phyloP scores from a whole-genome alignment of 257 asterid species.

The Primulina tabacum region DNA sequence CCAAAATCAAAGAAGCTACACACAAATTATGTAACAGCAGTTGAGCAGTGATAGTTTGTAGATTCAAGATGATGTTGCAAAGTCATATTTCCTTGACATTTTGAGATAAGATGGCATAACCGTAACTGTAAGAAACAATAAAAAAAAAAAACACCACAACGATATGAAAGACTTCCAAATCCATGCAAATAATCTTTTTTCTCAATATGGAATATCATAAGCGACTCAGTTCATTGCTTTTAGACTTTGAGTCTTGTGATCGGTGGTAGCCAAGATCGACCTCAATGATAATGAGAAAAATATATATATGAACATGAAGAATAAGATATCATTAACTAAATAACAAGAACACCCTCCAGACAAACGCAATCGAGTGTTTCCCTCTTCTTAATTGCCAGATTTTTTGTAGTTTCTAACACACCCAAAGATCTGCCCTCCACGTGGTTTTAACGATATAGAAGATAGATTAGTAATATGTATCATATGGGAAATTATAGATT shows the following conservation, averaged over 20 bases:
- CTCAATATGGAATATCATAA: neutral
- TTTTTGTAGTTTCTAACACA: neutral
- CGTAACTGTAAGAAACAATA: neutral
- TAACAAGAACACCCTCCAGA: neutral
- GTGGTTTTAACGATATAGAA: neutral
- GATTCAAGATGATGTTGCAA: neutral
- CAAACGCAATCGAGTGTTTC: neutral
- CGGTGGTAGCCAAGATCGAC: neutral
- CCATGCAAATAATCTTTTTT: neutral
- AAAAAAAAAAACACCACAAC: neutral
- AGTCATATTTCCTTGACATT: neutral
- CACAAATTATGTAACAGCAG: neutral
- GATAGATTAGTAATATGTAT: neutral
- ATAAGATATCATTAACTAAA: neutral
- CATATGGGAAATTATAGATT: slow-evolving; percentile 4
- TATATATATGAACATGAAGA: neutral
- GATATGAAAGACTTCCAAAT: neutral
- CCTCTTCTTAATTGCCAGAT: neutral
- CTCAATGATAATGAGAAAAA: neutral
- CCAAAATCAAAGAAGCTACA: neutral
- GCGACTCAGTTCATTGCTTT: slow-evolving; percentile 4
- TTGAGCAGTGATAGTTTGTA: no score
- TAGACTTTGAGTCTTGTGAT: neutral
- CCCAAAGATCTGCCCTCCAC: neutral
- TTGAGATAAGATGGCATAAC: neutral